These are phyloP conservation scores for Penicillium soppii DNA, from an alignment of 495 filamentous ascomycete genomes.

Conservation along the genomic window DNA sequence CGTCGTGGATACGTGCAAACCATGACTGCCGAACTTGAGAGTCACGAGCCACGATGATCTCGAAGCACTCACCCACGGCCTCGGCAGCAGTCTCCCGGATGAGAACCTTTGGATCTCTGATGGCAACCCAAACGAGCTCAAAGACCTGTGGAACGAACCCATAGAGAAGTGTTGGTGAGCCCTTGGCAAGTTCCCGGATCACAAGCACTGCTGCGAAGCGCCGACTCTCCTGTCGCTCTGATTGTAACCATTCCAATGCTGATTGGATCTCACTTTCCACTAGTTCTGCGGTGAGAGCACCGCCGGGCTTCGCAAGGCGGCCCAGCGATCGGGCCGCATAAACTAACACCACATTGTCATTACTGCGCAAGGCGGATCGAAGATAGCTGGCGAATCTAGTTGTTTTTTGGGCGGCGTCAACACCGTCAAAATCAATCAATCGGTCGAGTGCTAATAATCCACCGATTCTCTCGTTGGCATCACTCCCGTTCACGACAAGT, in stretches of 20 bases:
- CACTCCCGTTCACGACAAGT: slow-evolving; percentile 74
- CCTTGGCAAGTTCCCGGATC: slow-evolving; percentile 82
- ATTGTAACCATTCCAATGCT: slow-evolving; percentile 91
- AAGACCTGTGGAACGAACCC: slow-evolving; percentile 86
- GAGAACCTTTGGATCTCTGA: slow-evolving; percentile 82
- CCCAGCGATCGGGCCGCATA: slow-evolving; percentile 85
- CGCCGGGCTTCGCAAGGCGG: slow-evolving; percentile 85
- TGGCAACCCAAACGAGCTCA: slow-evolving; percentile 90
- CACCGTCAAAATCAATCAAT: slow-evolving; percentile 92
- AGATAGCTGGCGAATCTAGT: slow-evolving; percentile 89
- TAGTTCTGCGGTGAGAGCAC: slow-evolving; percentile 90
- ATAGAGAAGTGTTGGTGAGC: slow-evolving; percentile 91
- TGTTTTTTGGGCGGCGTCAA: slow-evolving; percentile 91
- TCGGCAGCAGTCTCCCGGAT: slow-evolving; percentile 91
- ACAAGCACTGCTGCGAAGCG: slow-evolving; percentile 89
- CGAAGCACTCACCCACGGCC: slow-evolving; percentile 87
- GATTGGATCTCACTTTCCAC: slow-evolving; percentile 96
- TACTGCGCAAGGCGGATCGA: slow-evolving; percentile 81
- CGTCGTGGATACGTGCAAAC: slow-evolving; percentile 84
- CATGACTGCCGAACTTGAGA: slow-evolving; percentile 77
- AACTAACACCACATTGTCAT: slow-evolving; percentile 82
- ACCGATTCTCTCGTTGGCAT: slow-evolving; percentile 83
- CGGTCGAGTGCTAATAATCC: slow-evolving; percentile 89
- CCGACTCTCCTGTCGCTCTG: slow-evolving; percentile 88
- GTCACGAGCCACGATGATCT: slow-evolving; percentile 89